A percentile compares a stretch with the other conserved stretches of the same genome.
These are phyloP conservation scores for Malus fusca DNA, from an alignment of 306 rosid species.

Conservation along the genomic window DNA sequence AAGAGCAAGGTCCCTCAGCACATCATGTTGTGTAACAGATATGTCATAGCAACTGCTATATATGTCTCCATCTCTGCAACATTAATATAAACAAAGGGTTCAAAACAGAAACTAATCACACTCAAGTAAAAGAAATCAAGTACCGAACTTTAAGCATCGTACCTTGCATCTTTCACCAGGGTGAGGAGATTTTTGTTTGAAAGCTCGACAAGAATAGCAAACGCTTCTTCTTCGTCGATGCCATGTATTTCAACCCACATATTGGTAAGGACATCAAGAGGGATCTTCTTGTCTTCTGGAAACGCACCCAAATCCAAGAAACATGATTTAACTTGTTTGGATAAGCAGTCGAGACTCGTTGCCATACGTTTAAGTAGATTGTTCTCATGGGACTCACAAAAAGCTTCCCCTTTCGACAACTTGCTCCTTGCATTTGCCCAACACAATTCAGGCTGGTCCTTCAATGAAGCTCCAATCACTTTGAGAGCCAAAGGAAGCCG, in stretches of 20 bases:
- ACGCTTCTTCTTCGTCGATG: conserved; percentile 58
- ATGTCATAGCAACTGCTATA: conserved; percentile 70
- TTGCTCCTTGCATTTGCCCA: conserved; percentile 68
- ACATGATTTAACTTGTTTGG: conserved; percentile 54
- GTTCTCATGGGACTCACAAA: conserved; percentile 62
- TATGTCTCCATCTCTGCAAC: conserved; percentile 55
- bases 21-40: conserved; percentile 79
- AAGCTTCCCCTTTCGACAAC: conserved; percentile 65
- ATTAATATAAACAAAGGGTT: conserved; percentile 13
- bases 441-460: conserved; percentile 60
- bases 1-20: conserved; percentile 75
- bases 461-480: conserved; percentile 85
- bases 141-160: neutral
- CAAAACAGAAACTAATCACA: neutral
- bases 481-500: conserved; percentile 89
- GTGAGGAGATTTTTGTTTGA: conserved; percentile 76
- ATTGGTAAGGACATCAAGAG: conserved; percentile 68
- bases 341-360: conserved; percentile 45
- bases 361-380: conserved; percentile 65
- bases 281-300: conserved; percentile 82
- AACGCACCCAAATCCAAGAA: conserved; percentile 78
- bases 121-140: neutral
- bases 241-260: conserved; percentile 82
- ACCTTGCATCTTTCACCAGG: conserved; percentile 72
- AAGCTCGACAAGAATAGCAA: conserved; percentile 77